These are phyloP conservation scores for Truncatella angustata DNA, from an alignment of 2,329 filamentous ascomycete genomes.

Conservation along the genomic window DNA sequence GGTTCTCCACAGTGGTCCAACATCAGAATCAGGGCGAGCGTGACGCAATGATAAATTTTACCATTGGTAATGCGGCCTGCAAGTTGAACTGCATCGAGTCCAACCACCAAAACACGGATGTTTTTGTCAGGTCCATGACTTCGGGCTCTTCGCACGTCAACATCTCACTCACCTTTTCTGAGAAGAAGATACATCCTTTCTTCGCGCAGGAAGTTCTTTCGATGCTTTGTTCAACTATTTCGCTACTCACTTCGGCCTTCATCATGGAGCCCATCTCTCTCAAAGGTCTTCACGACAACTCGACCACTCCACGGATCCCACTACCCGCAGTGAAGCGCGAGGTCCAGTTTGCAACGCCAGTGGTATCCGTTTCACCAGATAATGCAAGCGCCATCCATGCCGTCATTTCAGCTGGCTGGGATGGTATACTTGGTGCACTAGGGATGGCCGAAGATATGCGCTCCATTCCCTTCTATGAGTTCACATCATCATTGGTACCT, in stretches of 20 bases:
- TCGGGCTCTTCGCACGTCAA: conserved; percentile 35
- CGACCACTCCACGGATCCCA: conserved; percentile 39
- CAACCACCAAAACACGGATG: conserved; percentile 40
- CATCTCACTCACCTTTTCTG: conserved; percentile 45
- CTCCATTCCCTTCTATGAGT: conserved; percentile 48
- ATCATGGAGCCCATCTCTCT: conserved; percentile 46
- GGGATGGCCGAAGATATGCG: conserved; percentile 42
- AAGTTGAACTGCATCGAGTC: conserved; percentile 41
- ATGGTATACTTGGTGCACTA: conserved; percentile 37
- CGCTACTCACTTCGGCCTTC: conserved; percentile 43
- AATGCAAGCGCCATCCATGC: conserved; percentile 40
- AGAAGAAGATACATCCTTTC: conserved; percentile 37
- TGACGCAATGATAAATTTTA: conserved; percentile 37
- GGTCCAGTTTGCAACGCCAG: conserved; percentile 17
- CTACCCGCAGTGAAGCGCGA: conserved; percentile 28
- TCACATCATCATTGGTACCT: conserved; percentile 48
- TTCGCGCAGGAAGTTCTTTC: conserved; percentile 45
- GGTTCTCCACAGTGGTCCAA: conserved; percentile 53
- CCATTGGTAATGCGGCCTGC: conserved; percentile 44
- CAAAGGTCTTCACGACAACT: conserved; percentile 39
- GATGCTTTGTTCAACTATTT: conserved; percentile 44
- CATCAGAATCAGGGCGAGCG: conserved; percentile 44
- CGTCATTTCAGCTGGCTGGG: conserved; percentile 43
- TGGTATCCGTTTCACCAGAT: conserved; percentile 34
- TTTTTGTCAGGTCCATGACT: conserved; percentile 42